phyloP scores from a whole-genome alignment of 2,329 filamentous ascomycete genomes.

The Aspergillus phoenicis region DNA sequence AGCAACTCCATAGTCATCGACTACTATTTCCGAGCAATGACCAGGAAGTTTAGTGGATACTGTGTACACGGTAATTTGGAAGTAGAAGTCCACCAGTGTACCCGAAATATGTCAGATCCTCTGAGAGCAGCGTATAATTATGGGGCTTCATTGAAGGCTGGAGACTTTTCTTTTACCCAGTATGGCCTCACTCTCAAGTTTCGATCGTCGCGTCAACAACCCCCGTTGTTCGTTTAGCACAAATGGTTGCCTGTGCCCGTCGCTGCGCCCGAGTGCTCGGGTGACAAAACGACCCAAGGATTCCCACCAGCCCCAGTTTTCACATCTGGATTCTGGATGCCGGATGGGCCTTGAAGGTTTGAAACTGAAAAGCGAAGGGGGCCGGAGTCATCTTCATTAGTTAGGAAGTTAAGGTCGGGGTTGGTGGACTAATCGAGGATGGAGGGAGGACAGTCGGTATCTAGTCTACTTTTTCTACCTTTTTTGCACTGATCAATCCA shows the following conservation, averaged over 20 bases:
- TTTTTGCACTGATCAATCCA: not conserved
- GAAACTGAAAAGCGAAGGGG: not conserved
- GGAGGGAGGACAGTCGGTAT: not conserved
- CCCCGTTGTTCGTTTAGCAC: constrained; percentile 13
- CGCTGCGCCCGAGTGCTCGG: constrained; percentile 15
- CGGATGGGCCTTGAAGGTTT: constrained; percentile 9
- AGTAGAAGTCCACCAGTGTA: not conserved
- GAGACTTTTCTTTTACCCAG: not conserved
- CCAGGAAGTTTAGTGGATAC: not conserved
- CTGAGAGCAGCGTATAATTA: not conserved
- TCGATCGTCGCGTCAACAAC: constrained; percentile 14
- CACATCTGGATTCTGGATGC: constrained; percentile 3
- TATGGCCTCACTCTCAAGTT: not conserved
- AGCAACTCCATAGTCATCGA: not conserved
- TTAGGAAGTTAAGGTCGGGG: not conserved
- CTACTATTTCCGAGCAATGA: not conserved
- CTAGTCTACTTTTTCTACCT: not conserved
- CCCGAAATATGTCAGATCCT: not conserved
- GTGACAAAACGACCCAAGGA: constrained; percentile 20
- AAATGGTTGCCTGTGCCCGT: constrained; percentile 9
- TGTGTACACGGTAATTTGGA: too few relatives aligned
- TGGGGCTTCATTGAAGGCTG: not conserved
- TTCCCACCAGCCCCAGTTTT: constrained; percentile 14
- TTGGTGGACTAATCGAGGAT: not conserved
- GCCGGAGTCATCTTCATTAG: constrained; percentile 3